Base-by-base conservation (phyloP, 1,284 basidiomycete species). In the Boletus smithii region DNA sequence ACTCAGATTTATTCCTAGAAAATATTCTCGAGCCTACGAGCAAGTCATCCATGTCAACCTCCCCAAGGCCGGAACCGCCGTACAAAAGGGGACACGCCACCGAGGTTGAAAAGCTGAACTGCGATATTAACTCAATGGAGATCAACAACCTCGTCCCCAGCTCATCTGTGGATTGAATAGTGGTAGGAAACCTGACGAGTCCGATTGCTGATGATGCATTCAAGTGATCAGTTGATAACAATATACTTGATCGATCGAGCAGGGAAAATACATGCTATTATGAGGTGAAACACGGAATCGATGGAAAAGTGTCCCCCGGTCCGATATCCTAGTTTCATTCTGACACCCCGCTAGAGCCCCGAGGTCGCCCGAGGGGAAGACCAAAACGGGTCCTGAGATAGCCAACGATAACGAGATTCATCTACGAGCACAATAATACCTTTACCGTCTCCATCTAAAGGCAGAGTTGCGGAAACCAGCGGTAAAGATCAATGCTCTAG, bases 401-500 rank as follows among this genome's bases (percentile, higher is more conserved):
- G 8, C 13, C 18, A 30, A 13, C 33, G 18, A 45, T 23, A 18
- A 34, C n/a, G 22, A 14, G 9, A 40, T n/a, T 27, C 30, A 23
- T 16, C 32, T 24, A 33, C 10, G 8, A 24, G n/a, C 20, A 13
- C 22, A 24, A 33, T 20, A 27, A 16, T 31, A 42, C 18, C 20
- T 27, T 39, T 54, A 54, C 27, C 31, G 24, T 29, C n/a, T 43
- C 44, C 33, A 26, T 44, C 61, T 58, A 18, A 42, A 20, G 9
- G 23, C 42, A 33, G 16, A 8, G 34, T 46, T 14, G 20, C 31
- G 14, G 9, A 37, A 44, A n/a, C 34, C 48, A 43, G n/a, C 13
- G 10, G 4, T 13, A 27, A 48, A 9, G 3, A 49, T 61, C 26
- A 64, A 63, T 27, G 38, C 14, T 33, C 48, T 64, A 65, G 42